These are phyloP conservation scores for Saccharomycopsis hybrid DNA, from an alignment of 1,139 yeast genomes.

Conservation along the genomic window DNA sequence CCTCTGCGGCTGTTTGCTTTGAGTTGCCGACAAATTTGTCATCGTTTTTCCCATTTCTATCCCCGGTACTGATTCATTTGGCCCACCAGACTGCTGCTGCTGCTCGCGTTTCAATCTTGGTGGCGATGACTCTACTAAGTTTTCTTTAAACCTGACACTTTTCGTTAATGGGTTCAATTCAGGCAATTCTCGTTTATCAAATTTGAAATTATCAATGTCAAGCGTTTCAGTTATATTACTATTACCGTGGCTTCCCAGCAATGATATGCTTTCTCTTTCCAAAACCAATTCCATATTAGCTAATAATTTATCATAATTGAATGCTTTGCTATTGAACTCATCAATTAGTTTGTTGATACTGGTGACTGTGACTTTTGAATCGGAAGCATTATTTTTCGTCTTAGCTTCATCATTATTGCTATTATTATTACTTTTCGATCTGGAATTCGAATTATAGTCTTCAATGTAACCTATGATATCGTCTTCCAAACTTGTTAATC, in stretches of 20 bases:
- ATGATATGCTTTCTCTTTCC: constrained; percentile 13
- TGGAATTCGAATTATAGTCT: neutral
- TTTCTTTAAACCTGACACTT: constrained; percentile 20
- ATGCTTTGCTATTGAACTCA: constrained; percentile 4
- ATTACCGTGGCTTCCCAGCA: no score
- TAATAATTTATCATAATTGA: constrained; percentile 12
- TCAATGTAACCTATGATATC: constrained; percentile 14
- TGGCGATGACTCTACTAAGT: constrained; percentile 12
- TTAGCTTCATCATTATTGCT: neutral
- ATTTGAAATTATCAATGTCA: constrained; percentile 10
- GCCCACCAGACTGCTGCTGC: no score
- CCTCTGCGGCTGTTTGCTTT: neutral
- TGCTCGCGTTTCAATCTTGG: no score
- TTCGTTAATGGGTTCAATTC: constrained; percentile 14
- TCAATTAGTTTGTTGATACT: constrained; percentile 2
- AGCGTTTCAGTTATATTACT: constrained; percentile 1
- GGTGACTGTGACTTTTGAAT: neutral
- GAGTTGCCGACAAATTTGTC: neutral
- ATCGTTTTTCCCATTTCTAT: neutral
- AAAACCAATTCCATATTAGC: constrained; percentile 15
- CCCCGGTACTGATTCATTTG: no score
- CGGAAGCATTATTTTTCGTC: neutral
- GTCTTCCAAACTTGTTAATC: constrained; percentile 14
- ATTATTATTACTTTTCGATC: neutral
- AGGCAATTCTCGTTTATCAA: constrained; percentile 14